These are phyloP conservation scores for Penicillium crystallinum DNA, from an alignment of 495 filamentous ascomycete species.

Conservation along the genomic window DNA sequence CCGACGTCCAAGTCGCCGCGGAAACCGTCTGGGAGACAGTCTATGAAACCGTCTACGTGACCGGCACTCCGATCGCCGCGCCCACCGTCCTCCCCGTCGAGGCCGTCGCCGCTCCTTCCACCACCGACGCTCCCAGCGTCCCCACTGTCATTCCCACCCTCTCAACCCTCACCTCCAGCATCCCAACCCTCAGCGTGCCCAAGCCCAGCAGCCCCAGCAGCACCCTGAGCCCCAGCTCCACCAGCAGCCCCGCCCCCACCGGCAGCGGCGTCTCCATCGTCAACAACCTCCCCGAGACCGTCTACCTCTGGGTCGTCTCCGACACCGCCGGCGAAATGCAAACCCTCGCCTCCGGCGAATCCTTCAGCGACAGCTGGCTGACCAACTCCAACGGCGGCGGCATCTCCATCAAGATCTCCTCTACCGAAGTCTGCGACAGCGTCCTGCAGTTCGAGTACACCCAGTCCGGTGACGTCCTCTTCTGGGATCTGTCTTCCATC, in stretches of 20 bases:
- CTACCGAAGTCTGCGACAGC: conserved; percentile 13
- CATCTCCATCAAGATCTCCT: conserved; percentile 41
- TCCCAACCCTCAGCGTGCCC: background rate
- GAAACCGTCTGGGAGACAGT: conserved; percentile 3
- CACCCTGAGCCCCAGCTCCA: conserved; percentile 6
- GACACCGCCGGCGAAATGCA: conserved; percentile 22
- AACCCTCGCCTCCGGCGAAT: conserved; percentile 21
- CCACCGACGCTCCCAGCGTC: background rate
- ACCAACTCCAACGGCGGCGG: conserved; percentile 36
- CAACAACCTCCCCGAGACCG: conserved; percentile 31
- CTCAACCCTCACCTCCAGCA: background rate
- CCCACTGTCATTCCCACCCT: background rate
- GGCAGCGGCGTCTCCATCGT: conserved; percentile 27
- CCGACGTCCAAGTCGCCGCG: background rate
- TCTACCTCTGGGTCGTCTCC: conserved; percentile 36
- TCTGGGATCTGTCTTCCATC: conserved; percentile 43
- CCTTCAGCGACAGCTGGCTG: conserved; percentile 29
- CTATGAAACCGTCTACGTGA: conserved; percentile 5
- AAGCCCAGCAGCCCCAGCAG: conserved; percentile 3
- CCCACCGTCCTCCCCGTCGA: background rate
- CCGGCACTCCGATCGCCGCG: background rate
- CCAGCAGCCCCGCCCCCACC: conserved; percentile 2
- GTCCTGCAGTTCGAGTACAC: conserved; percentile 47
- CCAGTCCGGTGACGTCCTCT: conserved; percentile 32
- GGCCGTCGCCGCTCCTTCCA: background rate